Evolutionary conservation across 2,329 filamentous ascomycete genomes (phyloP).

Genomic region (Fusarium pininemorale): DNA sequence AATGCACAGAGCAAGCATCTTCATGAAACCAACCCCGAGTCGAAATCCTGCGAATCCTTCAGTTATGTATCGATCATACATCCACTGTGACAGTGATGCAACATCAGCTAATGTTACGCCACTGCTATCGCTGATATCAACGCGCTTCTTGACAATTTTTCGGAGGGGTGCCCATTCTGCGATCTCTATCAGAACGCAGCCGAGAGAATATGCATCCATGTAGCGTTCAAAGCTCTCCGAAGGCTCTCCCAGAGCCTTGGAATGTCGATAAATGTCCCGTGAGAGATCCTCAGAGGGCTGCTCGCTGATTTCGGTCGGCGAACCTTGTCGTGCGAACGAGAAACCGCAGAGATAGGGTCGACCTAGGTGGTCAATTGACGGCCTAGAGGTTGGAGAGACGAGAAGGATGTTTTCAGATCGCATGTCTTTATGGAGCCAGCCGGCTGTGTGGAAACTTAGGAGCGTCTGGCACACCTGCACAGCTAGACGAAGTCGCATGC

Average conservation of each 20-base stretch:
- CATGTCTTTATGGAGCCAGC: not conserved
- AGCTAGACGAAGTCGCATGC: not conserved
- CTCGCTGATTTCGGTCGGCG: not conserved
- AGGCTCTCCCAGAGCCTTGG: not conserved
- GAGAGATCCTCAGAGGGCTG: not conserved
- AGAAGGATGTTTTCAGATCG: not conserved
- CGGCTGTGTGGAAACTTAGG: not conserved
- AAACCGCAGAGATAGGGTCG: not conserved
- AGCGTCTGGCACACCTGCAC: not conserved
- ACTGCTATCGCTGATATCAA: not conserved
- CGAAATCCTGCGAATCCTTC: not conserved
- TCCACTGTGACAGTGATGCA: not conserved
- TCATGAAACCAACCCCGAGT: not conserved
- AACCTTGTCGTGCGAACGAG: not conserved
- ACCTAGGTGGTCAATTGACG: not conserved
- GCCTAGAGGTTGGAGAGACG: not conserved
- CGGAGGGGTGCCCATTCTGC: not conserved
- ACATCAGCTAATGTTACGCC: not conserved
- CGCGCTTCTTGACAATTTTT: not conserved
- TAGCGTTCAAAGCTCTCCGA: not conserved
- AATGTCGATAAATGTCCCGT: not conserved
- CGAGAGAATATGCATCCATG: not conserved
- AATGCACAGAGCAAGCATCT: not conserved
- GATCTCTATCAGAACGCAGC: not conserved
- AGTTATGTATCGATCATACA: not conserved